Base-by-base conservation (phyloP, 148 eudicot genomes). In the Silene conica region DNA sequence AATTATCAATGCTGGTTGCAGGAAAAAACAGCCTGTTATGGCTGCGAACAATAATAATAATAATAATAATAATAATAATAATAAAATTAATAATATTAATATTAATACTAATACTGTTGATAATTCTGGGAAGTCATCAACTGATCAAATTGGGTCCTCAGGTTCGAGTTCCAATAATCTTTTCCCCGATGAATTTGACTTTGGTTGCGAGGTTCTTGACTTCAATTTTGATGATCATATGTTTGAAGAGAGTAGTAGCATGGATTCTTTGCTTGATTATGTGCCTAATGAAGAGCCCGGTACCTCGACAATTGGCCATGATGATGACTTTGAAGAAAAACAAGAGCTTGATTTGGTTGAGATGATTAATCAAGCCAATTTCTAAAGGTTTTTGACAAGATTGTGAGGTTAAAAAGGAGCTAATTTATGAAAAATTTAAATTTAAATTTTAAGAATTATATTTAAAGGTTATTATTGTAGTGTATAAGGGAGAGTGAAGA, bases 261-360 rank as follows among this genome's bases (percentile, higher is more conserved):
- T 92, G 38, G 88, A 86, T 22, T 78, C 85, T 22, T 71, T 85
- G 68, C 86, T 89, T 59, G 78, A 79, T 20, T 16, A 63, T 74
- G 63, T 70, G 63, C 54, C 60, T 9, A 26, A 43, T 8, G 14
- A 50, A 18, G 67, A 80, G 0, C 63, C 43, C 58, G 77, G 65
- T 41, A 50, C 5, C 25, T 67, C 68, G 12, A 21, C 45, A 18
- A 8, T 12, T 71, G 8, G 54, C 22, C 16, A 20, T 38, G 41
- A 66, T 41, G 48, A 45, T 85, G 8, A 28, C 50, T 1, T 52
- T 77, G 80, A 80, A 60, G 85, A 83, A 74, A 83, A 88, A 61
- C 82, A 76, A 45, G 89, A 88, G 85, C 75, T 84, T 61, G 92
- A 88, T 80, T 81, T 88, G 78, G 80, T 84, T 67, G 89, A 88